A percentile compares a stretch with the other conserved stretches of the same genome.
Conservation (phyloP, 2,329 filamentous ascomycete species). For the Pseudogymnoascus sp. region DNA sequence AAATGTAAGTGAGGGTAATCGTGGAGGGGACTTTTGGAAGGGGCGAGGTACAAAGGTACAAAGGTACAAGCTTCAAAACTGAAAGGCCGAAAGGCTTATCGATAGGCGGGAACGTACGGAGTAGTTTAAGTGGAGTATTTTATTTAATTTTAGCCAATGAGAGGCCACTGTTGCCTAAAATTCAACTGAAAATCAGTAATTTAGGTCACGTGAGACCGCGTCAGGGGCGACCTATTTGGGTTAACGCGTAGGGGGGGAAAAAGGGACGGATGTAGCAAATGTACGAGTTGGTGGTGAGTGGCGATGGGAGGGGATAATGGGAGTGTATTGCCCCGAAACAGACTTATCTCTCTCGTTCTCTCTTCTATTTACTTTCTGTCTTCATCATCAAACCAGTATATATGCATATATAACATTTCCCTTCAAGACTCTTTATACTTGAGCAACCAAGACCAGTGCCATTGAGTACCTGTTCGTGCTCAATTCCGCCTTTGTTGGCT, state of each 20-base stretch:
- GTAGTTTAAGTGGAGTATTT: background rate
- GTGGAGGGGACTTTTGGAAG: background rate
- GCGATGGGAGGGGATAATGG: background rate
- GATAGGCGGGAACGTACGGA: conserved; percentile 1
- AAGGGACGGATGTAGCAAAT: background rate
- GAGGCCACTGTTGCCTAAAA: background rate
- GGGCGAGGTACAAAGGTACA: background rate
- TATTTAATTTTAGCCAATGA: background rate
- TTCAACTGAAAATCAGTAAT: background rate
- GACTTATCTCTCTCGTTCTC: background rate
- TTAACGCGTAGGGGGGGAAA: conserved; percentile 9
- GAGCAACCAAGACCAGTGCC: background rate
- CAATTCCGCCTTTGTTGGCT: background rate
- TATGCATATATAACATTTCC: background rate
- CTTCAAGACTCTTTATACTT: background rate
- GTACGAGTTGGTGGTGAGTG: background rate
- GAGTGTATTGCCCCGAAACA: background rate
- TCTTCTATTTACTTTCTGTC: background rate
- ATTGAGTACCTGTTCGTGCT: background rate
- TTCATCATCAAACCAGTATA: background rate
- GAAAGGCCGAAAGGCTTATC: conserved; percentile 4
- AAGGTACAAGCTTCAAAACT: conserved; percentile 6
- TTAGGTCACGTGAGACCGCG: conserved; percentile 5
- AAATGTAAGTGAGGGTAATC: background rate
- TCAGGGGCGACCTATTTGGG: background rate